phyloP scores from a whole-genome alignment of 1,139 yeast genomes.

The Blastobotrys buckinghamii region DNA sequence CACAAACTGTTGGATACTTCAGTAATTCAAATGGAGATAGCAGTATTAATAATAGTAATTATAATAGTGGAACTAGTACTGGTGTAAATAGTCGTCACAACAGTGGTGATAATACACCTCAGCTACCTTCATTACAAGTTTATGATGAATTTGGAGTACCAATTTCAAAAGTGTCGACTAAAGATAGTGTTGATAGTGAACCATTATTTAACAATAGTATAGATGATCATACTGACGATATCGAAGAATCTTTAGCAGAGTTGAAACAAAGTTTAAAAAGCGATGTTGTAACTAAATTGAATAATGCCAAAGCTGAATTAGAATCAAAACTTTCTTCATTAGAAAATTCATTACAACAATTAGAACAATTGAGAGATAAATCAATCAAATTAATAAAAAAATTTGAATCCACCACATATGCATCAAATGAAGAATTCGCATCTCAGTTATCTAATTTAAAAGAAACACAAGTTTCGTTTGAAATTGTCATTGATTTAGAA shows the following conservation, averaged over 20 bases:
- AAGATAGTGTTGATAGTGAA: background rate
- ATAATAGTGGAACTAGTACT: background rate
- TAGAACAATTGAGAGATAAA: slow-evolving; percentile 16
- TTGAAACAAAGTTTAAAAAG: slow-evolving; percentile 18
- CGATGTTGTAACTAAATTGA: slow-evolving; percentile 21
- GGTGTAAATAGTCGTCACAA: background rate
- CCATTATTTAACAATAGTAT: too few relatives aligned
- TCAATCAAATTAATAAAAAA: slow-evolving; percentile 16
- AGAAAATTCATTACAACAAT: slow-evolving; percentile 18
- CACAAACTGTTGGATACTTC: background rate
- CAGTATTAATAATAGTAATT: background rate
- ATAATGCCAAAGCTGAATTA: slow-evolving; percentile 17
- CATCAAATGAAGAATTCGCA: slow-evolving; percentile 16
- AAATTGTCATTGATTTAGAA: slow-evolving; percentile 21
- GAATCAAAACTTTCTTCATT: slow-evolving; percentile 17
- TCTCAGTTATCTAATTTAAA: slow-evolving; percentile 17
- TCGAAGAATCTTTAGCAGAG: slow-evolving; percentile 18
- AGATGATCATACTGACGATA: background rate
- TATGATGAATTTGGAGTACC: slow-evolving; percentile 4
- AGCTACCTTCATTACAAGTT: background rate
- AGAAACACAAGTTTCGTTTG: slow-evolving; percentile 17
- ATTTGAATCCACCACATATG: slow-evolving; percentile 14
- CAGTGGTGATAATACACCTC: background rate
- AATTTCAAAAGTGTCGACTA: background rate
- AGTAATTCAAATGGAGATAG: background rate